phyloP scores from a whole-genome alignment of 495 filamentous ascomycete genomes.

The Aspergillus biplanus region DNA sequence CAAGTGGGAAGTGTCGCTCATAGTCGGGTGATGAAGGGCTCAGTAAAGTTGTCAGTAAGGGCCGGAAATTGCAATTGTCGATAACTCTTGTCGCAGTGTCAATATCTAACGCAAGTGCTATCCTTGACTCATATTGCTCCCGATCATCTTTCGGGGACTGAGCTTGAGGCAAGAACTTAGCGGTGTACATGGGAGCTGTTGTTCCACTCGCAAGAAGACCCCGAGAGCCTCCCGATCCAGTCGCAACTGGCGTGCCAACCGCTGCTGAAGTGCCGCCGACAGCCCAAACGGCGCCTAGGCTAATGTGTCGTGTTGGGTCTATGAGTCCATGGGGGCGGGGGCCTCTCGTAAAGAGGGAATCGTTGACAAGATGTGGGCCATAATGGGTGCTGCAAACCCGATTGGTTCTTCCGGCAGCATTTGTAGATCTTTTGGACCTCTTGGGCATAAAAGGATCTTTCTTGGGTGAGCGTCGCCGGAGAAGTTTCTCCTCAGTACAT shows the following conservation, averaged over 20 bases:
- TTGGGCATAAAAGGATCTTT: constrained; percentile 68
- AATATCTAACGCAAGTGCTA: constrained; percentile 84
- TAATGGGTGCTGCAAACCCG: constrained; percentile 33
- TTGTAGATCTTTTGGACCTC: constrained; percentile 20
- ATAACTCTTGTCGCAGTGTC: constrained; percentile 68
- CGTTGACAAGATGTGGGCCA: constrained; percentile 42
- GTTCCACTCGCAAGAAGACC: constrained; percentile 68
- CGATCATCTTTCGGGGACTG: constrained; percentile 57
- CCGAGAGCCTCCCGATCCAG: constrained; percentile 63
- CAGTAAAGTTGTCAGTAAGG: constrained; percentile 22
- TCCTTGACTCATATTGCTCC: constrained; percentile 71
- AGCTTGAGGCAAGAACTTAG: constrained; percentile 63
- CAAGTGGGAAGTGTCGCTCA: constrained; percentile 39
- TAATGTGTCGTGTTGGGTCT: constrained; percentile 49
- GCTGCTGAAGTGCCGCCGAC: constrained; percentile 69
- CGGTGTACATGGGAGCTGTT: constrained; percentile 74
- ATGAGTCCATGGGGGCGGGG: constrained; percentile 10
- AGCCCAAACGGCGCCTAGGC: constrained; percentile 76
- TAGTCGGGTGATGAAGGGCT: constrained; percentile 37
- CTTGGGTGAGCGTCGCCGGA: constrained; percentile 57
- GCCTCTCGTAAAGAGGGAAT: constrained; percentile 22
- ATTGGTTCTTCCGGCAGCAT: constrained; percentile 27
- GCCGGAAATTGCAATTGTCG: constrained; percentile 35
- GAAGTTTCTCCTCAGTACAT: constrained; percentile 60
- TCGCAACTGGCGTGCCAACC: constrained; percentile 41